Conservation (phyloP, 192 early-diverging fungal genomes). For the Phlyctochytrium arcticum region DNA sequence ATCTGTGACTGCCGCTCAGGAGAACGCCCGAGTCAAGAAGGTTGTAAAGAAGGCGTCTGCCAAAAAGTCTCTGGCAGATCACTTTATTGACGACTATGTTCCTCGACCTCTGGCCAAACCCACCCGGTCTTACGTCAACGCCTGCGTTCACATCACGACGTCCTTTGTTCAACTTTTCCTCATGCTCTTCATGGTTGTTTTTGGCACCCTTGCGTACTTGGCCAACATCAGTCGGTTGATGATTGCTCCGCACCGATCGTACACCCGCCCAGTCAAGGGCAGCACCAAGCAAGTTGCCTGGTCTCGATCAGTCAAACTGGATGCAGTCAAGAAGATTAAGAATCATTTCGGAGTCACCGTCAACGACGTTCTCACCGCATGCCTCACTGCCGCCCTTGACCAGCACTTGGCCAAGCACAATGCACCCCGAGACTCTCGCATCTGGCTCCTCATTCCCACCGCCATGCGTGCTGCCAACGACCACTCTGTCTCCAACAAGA, state of each 20-base stretch:
- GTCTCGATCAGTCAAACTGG: slow-evolving; percentile 13
- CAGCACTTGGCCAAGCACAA: background rate
- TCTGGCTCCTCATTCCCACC: slow-evolving; percentile 36
- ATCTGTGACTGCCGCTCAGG: no score
- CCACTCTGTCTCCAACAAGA: slow-evolving; percentile 13
- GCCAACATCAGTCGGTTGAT: slow-evolving; percentile 3
- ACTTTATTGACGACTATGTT: background rate
- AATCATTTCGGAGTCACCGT: slow-evolving; percentile 23
- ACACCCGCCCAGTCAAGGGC: background rate
- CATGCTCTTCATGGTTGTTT: background rate
- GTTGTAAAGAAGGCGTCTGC: background rate
- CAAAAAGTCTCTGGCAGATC: background rate
- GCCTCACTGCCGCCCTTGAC: slow-evolving; percentile 19
- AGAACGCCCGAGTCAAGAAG: no score
- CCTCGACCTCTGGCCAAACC: no score
- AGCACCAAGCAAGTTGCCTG: slow-evolving; percentile 26
- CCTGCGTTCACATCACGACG: background rate
- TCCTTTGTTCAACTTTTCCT: slow-evolving; percentile 1
- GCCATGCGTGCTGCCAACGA: slow-evolving; percentile 26
- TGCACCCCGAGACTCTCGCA: slow-evolving; percentile 14
- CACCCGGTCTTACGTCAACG: background rate
- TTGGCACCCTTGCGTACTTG: background rate
- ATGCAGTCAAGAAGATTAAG: slow-evolving; percentile 27
- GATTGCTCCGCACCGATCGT: slow-evolving; percentile 3
- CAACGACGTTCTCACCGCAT: slow-evolving; percentile 31